Evolutionary conservation across 2,329 filamentous ascomycete genomes (phyloP).

Genomic region (Aureobasidium sp.): DNA sequence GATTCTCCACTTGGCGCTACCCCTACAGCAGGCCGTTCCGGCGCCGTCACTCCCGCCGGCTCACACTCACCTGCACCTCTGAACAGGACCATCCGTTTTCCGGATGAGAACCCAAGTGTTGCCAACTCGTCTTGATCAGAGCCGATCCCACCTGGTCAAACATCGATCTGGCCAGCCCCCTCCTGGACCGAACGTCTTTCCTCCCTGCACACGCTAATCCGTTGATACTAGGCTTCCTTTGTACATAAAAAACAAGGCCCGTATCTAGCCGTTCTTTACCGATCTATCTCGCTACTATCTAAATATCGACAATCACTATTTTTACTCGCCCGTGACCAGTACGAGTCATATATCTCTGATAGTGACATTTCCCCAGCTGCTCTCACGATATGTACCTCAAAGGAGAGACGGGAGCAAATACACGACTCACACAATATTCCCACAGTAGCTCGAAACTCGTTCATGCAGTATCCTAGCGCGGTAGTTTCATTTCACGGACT

Average conservation of each 20-base stretch:
- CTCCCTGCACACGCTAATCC: not conserved
- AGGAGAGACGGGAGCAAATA: not conserved
- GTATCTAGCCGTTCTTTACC: not conserved
- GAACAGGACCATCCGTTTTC: slow-evolving; percentile 26
- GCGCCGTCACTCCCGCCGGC: not conserved
- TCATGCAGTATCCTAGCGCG: not conserved
- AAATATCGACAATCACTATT: not conserved
- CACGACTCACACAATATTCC: too few relatives aligned
- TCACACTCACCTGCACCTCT: slow-evolving; percentile 11
- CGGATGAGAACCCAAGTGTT: slow-evolving; percentile 18
- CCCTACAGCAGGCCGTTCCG: not conserved
- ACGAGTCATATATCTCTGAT: not conserved
- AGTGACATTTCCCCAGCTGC: not conserved
- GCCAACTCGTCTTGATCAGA: not conserved
- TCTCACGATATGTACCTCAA: not conserved
- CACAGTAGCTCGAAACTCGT: not conserved
- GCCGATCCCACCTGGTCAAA: too few relatives aligned
- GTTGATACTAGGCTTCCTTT: not conserved
- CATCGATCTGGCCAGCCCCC: not conserved
- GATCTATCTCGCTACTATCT: not conserved
- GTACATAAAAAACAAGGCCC: not conserved
- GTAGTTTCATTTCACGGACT: not conserved
- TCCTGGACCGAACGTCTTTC: not conserved
- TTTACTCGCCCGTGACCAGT: not conserved
- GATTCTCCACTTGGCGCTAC: slow-evolving; percentile 11